Conservation (phyloP, 345 rosid species). For the Cardamine resedifolia region DNA sequence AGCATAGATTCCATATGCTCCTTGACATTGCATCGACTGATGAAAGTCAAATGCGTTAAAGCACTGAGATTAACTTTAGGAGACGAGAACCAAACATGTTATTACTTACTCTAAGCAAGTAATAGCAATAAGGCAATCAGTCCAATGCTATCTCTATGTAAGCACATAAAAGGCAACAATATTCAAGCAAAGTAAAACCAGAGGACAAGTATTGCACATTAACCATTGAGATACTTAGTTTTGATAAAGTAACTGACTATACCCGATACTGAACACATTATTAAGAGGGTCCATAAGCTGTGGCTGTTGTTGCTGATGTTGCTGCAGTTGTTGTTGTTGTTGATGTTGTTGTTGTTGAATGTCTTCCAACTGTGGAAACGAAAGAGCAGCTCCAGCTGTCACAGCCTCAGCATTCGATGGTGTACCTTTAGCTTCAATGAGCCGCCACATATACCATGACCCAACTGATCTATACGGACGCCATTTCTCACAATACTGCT, state of each 20-base stretch:
- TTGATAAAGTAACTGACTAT: slow-evolving; percentile 34
- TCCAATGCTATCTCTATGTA: background rate
- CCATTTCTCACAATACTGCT: slow-evolving; percentile 86
- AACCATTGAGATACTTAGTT: slow-evolving; percentile 14
- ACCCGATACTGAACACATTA: slow-evolving; percentile 90
- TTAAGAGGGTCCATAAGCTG: slow-evolving; percentile 84
- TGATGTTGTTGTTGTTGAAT: slow-evolving; percentile 45
- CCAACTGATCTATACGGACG: slow-evolving; percentile 96
- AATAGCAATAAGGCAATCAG: background rate
- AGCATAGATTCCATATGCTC: background rate
- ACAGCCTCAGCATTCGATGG: slow-evolving; percentile 66
- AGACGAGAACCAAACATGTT: background rate
- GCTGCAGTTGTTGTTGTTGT: slow-evolving; percentile 25
- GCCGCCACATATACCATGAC: slow-evolving; percentile 92
- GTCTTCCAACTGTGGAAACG: slow-evolving; percentile 55
- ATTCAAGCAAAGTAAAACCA: background rate
- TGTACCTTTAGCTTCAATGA: slow-evolving; percentile 64
- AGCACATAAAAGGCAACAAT: background rate
- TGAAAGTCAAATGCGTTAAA: background rate
- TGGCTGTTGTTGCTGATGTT: slow-evolving; percentile 51
- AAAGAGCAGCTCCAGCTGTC: slow-evolving; percentile 51
- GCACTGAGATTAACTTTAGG: background rate
- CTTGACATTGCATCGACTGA: background rate
- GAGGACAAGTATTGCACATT: slow-evolving; percentile 9
- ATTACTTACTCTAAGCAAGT: slow-evolving; percentile 1